A percentile compares a stretch with the other conserved stretches of the same genome.
Conservation (phyloP, 2,329 filamentous ascomycete genomes). For the Tolypocladium tropicale region DNA sequence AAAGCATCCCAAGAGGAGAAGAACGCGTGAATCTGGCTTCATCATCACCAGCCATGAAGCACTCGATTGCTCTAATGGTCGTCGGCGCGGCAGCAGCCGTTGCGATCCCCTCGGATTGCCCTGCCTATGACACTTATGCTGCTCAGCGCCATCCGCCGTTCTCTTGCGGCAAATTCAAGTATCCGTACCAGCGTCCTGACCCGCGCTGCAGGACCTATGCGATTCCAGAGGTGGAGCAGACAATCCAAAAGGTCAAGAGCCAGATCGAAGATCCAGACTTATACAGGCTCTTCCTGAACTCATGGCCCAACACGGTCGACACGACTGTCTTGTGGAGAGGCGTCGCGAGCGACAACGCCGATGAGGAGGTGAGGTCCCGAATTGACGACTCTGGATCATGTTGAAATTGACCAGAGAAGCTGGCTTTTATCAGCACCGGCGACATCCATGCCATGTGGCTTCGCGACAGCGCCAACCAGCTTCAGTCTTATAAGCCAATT, state of each 20-base stretch:
- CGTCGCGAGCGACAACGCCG: conserved; percentile 39
- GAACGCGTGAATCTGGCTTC: not conserved
- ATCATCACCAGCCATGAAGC: not conserved
- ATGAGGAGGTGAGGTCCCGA: conserved; percentile 40
- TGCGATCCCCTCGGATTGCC: conserved; percentile 18
- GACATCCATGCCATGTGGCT: conserved; percentile 94
- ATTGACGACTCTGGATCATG: not conserved
- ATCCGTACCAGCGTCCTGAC: conserved; percentile 72
- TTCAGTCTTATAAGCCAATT: conserved; percentile 62
- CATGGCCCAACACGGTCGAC: conserved; percentile 66
- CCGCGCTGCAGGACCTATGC: conserved; percentile 72
- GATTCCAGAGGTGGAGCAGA: conserved; percentile 64
- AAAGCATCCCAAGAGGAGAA: not conserved
- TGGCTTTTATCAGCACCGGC: conserved; percentile 74
- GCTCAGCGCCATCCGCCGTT: conserved; percentile 51
- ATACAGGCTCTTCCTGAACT: conserved; percentile 59
- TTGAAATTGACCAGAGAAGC: conserved; percentile 22
- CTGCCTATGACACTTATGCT: conserved; percentile 24
- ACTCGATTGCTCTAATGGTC: conserved; percentile 18
- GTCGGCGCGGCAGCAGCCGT: conserved; percentile 12
- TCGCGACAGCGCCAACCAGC: conserved; percentile 74
- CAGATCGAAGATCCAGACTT: conserved; percentile 69
- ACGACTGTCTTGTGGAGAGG: conserved; percentile 64
- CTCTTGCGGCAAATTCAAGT: conserved; percentile 63
- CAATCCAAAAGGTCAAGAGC: conserved; percentile 57